Evolutionary conservation across 2,329 filamentous ascomycete species (phyloP), one percentile per base, ranked within the genome.

Genomic region (Fusarium luffae): DNA sequence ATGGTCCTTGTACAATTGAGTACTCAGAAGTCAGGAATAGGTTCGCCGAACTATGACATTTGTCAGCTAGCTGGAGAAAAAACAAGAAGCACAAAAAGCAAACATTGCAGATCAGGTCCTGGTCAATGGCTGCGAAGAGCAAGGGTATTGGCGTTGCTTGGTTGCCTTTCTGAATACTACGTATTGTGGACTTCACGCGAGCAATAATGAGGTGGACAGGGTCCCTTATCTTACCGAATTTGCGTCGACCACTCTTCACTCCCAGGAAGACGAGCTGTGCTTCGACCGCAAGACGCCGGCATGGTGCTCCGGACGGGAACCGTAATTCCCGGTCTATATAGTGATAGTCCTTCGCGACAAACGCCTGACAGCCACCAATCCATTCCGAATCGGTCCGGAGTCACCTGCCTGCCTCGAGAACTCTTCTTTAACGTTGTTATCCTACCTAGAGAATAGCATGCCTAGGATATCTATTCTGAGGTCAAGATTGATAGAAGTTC

Each of bases 81-180:
- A 61, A 49, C 48, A 64, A 62, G 59, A 49, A 49, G 37, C 61
- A 69, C 44, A 59, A 50, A 64, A 64, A 68, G 57, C 51, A 54
- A 52, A 48, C 42, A 40, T 50, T 19, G 32, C 49, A 44, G 54
- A 19, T 51, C 30, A 44, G 50, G 21, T 51, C 34, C 13, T 34
- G 40, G 21, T 34, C 34, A 21, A 50, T 47, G 13, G 7, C 18
- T 55, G 48, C 51, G 54, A 44, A 59, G 28, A 57, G 55, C 34
- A 27, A 48, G 52, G 58, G 40, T 42, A 43, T 48, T 58, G 59
- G 32, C 18, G 41, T 18, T 56, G 19, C 40, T 47, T 32, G 28
- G 18, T 28, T 59, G 21, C 23, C 30, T 42, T 43, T 47, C 47
- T 47, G 27, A 16, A 28, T 12, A 37, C 46, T 14, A 37, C 46